Evolutionary conservation across 2,329 filamentous ascomycete genomes (phyloP), one percentile per base, ranked within the genome.

Genomic region (Simplicillium aogashimaense): DNA sequence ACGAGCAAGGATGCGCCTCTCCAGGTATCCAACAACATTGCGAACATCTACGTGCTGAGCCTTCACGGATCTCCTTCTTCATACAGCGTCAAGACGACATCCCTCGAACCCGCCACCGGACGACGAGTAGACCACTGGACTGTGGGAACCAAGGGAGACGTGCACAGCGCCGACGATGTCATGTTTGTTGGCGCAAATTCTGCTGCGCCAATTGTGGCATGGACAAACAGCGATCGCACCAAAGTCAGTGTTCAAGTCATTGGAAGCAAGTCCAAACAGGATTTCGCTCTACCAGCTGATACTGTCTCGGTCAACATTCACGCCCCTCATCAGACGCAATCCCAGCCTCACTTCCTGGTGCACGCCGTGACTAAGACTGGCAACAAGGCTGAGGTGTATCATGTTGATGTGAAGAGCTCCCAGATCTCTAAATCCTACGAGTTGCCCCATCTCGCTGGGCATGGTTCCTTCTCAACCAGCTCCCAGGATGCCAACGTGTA

Each of bases 371-470:
- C 86, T 1, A 69, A 69, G 29, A 67, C 67, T 3, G 78, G 78
- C 14, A 85, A 89, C 55, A 86, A 84, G 67, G 90, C 83, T 3
- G 83, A 94, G 45, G 82, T 97, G 25, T 95, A 83, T 55, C 86
- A 94, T 52, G 74, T 94, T 43, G 76, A 94, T 50, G 60, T 86
- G 38, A 81, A 81, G 62, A 81, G 70, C 43, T 75, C 71, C 40
- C 74, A 72, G 14, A 72, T 90, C 20, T 73, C 70, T n/a, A 87
- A 86, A 57, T 83, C 83, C 1, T 95, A 95, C 57, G 78, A 82
- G 20, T 69, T 97, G 11, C 85, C 89, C 1, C 76, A 78, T 39
- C 59, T 88, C 15, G 61, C 74, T 17, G 86, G 83, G 1, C 69
- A 67, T 32, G 88, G 87, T 17, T 78, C 83, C 1, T 86, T 95